Conservation (phyloP, 768 basidiomycete genomes). For the Antrodiella citrinella region DNA sequence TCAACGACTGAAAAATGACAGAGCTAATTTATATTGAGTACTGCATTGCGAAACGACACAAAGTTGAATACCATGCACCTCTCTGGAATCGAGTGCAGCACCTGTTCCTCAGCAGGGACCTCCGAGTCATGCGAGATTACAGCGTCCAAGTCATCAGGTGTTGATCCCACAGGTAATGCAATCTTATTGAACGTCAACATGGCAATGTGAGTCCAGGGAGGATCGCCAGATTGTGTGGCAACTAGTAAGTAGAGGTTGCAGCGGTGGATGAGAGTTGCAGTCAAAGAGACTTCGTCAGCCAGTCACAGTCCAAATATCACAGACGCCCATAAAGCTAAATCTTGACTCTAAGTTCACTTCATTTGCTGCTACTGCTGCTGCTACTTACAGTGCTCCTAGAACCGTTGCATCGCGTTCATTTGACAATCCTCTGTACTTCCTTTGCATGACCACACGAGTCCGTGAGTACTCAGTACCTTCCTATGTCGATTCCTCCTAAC, state of each 20-base stretch:
- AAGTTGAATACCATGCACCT: slow-evolving; percentile 34
- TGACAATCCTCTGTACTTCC: background rate
- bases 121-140: background rate
- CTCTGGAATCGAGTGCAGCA: slow-evolving; percentile 42
- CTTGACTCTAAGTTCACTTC: too few relatives aligned
- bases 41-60: background rate
- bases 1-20: slow-evolving; percentile 40
- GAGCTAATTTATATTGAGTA: background rate
- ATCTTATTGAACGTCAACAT: too few relatives aligned
- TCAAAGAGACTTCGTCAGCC: background rate
- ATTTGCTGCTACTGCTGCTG: too few relatives aligned
- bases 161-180: too few relatives aligned
- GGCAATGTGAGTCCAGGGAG: too few relatives aligned
- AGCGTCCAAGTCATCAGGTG: background rate
- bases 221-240: too few relatives aligned
- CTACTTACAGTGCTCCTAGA: too few relatives aligned
- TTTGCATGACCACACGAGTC: slow-evolving; percentile 36
- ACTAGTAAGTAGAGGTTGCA: background rate
- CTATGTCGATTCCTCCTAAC: background rate
- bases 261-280: background rate
- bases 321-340: too few relatives aligned
- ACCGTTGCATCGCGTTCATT: background rate
- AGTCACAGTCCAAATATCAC: background rate
- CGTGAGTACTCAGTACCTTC: slow-evolving; percentile 43
- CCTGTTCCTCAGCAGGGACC: slow-evolving; percentile 3